These are phyloP conservation scores for Diaporthe sp. DNA, from an alignment of 2,329 filamentous ascomycete genomes.

Conservation along the genomic window DNA sequence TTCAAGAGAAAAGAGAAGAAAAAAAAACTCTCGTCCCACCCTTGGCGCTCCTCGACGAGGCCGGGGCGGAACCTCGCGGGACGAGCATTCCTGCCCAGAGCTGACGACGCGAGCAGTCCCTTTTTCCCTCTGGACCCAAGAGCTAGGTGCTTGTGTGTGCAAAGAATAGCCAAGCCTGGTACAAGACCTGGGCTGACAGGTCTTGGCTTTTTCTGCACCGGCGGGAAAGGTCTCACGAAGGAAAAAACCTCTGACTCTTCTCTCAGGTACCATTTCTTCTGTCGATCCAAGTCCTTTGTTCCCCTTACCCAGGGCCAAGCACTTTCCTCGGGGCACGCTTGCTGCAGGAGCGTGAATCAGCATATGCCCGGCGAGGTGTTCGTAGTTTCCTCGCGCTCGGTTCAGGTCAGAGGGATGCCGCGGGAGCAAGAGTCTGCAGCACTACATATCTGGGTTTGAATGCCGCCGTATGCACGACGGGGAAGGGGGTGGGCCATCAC, in stretches of 20 bases:
- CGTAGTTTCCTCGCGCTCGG: background rate
- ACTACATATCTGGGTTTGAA: background rate
- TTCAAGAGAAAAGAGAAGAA: background rate
- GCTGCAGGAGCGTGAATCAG: conserved; percentile 7
- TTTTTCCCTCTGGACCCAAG: background rate
- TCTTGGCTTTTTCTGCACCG: conserved; percentile 15
- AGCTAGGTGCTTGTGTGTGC: background rate
- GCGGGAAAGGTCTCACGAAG: background rate
- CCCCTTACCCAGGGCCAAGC: background rate
- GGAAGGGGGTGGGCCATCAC: too few species aligned
- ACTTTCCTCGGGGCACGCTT: background rate
- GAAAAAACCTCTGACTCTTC: too few species aligned
- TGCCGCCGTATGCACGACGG: background rate
- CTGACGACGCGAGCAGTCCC: background rate
- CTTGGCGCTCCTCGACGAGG: conserved; percentile 28
- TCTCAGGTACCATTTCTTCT: background rate
- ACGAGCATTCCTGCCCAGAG: conserved; percentile 32
- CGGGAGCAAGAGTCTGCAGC: background rate
- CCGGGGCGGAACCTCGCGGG: conserved; percentile 29
- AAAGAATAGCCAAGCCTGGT: conserved; percentile 8
- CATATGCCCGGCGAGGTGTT: background rate
- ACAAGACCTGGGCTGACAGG: conserved; percentile 28
- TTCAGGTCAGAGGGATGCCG: background rate
- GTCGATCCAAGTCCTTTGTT: too few species aligned
- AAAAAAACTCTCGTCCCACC: conserved; percentile 26